Conservation (phyloP, 176 grass and related monocot species). For the Paspalum notatum region DNA sequence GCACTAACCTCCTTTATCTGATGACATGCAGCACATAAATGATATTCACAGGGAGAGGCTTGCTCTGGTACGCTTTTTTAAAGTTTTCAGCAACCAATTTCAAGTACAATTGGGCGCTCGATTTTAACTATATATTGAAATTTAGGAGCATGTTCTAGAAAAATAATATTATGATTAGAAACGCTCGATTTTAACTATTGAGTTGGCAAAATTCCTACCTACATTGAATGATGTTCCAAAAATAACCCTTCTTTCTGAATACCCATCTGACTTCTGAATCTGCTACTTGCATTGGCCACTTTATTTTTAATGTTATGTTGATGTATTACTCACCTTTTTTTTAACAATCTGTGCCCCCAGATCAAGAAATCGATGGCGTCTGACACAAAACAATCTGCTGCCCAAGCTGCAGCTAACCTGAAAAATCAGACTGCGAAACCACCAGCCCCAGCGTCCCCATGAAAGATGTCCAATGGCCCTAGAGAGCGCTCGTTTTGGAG, state of each 20-base stretch:
- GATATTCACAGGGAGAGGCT: slow-evolving; percentile 99
- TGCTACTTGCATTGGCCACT: neutral
- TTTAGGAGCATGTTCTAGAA: slow-evolving; percentile 18
- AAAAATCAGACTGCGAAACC: slow-evolving; percentile 68
- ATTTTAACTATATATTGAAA: too few relatives aligned
- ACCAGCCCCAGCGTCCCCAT: slow-evolving; percentile 52
- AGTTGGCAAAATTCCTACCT: neutral
- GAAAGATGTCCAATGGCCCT: slow-evolving; percentile 30
- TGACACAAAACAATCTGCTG: slow-evolving; percentile 52
- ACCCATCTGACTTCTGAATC: slow-evolving; percentile 16
- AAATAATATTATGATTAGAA: neutral
- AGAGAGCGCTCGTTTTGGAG: too few relatives aligned
- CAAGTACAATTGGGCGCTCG: neutral
- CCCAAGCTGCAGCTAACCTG: slow-evolving; percentile 52
- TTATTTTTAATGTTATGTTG: slow-evolving; percentile 10
- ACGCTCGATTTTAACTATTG: neutral
- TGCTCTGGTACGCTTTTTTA: slow-evolving; percentile 60
- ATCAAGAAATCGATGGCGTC: slow-evolving; percentile 74
- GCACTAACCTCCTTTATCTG: slow-evolving; percentile 31
- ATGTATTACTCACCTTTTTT: slow-evolving; percentile 3
- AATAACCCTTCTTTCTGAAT: neutral
- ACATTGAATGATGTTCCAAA: neutral
- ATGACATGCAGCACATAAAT: slow-evolving; percentile 71
- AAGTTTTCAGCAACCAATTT: neutral
- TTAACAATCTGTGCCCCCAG: slow-evolving; percentile 22